Evolutionary conservation across 2,329 filamentous ascomycete genomes (phyloP).

Genomic region (Arthrocladium fulminans): DNA sequence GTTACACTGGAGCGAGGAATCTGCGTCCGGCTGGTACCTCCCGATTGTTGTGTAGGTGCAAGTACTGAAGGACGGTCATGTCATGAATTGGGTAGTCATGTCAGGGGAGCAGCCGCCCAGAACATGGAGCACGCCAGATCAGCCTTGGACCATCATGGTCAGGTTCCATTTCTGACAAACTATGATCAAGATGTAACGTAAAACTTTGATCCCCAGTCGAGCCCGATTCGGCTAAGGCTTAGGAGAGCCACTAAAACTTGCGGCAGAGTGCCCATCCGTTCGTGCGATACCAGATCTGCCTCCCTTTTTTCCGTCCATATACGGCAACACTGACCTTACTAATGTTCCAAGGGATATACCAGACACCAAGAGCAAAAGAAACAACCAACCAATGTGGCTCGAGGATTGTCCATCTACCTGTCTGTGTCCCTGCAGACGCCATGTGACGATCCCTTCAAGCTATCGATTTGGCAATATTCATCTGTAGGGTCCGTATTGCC

Average conservation of each 20-base stretch:
- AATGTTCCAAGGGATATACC: no score
- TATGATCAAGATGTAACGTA: neutral
- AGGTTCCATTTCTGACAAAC: neutral
- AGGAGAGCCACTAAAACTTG: neutral
- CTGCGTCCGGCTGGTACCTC: no score
- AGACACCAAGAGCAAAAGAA: no score
- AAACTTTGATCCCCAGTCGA: neutral
- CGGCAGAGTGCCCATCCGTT: neutral
- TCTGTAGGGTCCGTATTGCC: constrained; percentile 54
- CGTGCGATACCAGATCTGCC: no score
- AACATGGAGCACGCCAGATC: no score
- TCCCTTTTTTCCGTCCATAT: neutral
- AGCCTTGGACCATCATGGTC: no score
- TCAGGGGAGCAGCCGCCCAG: no score
- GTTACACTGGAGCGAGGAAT: no score
- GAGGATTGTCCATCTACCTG: neutral
- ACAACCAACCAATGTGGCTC: no score
- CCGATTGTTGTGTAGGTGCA: no score
- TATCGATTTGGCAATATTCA: neutral
- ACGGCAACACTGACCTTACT: neutral
- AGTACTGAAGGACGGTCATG: no score
- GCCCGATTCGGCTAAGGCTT: neutral
- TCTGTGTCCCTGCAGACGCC: neutral
- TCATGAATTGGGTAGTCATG: no score
- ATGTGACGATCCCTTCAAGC: neutral